Evolutionary conservation across 441 rosid species (phyloP).

Genomic region (Syzygium malaccense): DNA sequence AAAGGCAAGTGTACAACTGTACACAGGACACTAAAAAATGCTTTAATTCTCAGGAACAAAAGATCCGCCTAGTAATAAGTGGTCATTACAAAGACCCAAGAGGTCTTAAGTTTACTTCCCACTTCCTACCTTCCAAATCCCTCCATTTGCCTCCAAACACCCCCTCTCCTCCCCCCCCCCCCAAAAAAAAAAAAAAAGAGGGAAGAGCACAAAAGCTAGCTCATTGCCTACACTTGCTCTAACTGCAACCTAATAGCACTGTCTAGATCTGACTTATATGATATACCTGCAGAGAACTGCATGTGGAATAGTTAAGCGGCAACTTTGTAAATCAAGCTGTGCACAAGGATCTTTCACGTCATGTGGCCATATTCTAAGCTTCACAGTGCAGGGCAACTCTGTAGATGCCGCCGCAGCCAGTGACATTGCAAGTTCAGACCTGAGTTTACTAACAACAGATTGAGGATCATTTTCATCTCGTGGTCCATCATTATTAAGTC

Average conservation of each 20-base stretch:
- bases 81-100: background rate
- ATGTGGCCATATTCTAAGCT: conserved; percentile 77
- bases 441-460: conserved; percentile 49
- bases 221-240: background rate
- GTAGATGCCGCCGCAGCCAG: conserved; percentile 80
- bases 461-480: conserved; percentile 38
- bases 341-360: conserved; percentile 59
- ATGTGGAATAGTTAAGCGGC: conserved; percentile 72
- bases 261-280: background rate
- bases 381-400: conserved; percentile 87
- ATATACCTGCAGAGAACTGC: conserved; percentile 93
- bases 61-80: background rate
- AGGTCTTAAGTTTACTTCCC: background rate
- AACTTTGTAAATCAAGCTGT: conserved; percentile 40
- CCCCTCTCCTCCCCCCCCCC: rapidly evolving
- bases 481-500: conserved; percentile 18
- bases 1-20: background rate
- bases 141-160: background rate
- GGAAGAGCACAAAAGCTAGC: background rate
- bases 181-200: background rate
- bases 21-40: background rate
- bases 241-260: background rate
- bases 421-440: conserved; percentile 71
- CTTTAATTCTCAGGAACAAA: background rate
- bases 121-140: background rate